phyloP scores from a whole-genome alignment of 75 land plant genomes.

The Cunninghamia lanceolata region DNA sequence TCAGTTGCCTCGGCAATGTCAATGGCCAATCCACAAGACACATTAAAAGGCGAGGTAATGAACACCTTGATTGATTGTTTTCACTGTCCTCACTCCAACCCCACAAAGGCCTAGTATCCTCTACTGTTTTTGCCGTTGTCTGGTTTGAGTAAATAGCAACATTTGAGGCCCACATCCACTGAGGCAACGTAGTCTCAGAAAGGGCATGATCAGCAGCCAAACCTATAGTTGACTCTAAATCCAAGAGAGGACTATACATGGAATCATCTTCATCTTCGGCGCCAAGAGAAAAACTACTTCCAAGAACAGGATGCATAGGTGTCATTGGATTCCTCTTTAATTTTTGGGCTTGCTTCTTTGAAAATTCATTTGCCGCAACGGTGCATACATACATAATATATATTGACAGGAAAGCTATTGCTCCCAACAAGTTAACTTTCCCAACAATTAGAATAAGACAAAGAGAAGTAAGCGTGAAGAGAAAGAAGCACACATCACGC shows the following conservation, averaged over 20 bases:
- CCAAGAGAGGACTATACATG: constrained; percentile 46
- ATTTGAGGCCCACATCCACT: constrained; percentile 96
- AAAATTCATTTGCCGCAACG: constrained; percentile 72
- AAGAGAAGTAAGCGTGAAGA: constrained; percentile 46
- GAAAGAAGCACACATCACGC: constrained; percentile 70
- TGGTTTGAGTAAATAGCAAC: constrained; percentile 88
- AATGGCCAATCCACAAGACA: constrained; percentile 53
- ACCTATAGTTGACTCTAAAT: constrained; percentile 19
- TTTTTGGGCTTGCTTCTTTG: constrained; percentile 46
- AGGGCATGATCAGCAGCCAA: constrained; percentile 15
- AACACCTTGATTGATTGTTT: constrained; percentile 9
- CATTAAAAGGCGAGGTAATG: constrained; percentile 27
- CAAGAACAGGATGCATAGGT: constrained; percentile 50
- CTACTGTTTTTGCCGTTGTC: not conserved
- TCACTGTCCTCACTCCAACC: constrained; percentile 74
- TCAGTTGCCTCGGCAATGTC: constrained; percentile 67
- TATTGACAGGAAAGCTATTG: constrained; percentile 61
- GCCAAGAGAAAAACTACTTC: constrained; percentile 39
- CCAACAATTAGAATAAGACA: constrained; percentile 52
- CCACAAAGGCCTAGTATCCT: constrained; percentile 43
- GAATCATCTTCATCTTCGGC: constrained; percentile 48
- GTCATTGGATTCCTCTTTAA: constrained; percentile 43
- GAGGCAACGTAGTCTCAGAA: constrained; percentile 53
- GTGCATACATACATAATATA: constrained; percentile 66
- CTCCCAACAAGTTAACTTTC: constrained; percentile 49